Conservation (phyloP, 805 yeast species). For the Candida silvicultrix region DNA sequence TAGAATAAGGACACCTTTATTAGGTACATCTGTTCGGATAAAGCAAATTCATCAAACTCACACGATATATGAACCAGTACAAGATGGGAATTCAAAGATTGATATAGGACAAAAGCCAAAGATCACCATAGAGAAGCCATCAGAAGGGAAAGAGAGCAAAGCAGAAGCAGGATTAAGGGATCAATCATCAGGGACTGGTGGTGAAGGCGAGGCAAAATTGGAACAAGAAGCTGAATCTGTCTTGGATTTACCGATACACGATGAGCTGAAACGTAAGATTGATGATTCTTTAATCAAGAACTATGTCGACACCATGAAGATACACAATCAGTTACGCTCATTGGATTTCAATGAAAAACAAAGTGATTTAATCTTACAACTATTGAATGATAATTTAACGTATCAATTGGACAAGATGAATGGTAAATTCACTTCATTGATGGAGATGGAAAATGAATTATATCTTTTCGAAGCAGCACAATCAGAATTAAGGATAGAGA, state of each 20-base stretch:
- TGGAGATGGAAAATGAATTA: conserved; percentile 80
- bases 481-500: conserved; percentile 76
- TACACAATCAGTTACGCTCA: conserved; percentile 43
- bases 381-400: conserved; percentile 30
- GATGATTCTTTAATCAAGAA: not conserved
- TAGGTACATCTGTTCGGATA: not conserved
- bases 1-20: not conserved
- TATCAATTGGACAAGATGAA: conserved; percentile 25
- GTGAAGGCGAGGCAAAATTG: not conserved
- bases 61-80: not conserved
- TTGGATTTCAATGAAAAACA: conserved; percentile 60
- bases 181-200: no score
- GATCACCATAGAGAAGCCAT: no score
- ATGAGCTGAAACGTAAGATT: not conserved
- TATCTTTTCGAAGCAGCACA: conserved; percentile 91
- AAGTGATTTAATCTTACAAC: conserved; percentile 48
- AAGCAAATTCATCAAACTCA: not conserved
- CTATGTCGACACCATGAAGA: conserved; percentile 55
- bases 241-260: not conserved
- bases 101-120: not conserved
- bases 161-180: no score
- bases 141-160: not conserved
- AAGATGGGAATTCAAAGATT: not conserved
- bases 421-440: conserved; percentile 31
- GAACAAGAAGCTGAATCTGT: not conserved